phyloP scores from a whole-genome alignment of 345 rosid species.

The Citrus trifoliata region DNA sequence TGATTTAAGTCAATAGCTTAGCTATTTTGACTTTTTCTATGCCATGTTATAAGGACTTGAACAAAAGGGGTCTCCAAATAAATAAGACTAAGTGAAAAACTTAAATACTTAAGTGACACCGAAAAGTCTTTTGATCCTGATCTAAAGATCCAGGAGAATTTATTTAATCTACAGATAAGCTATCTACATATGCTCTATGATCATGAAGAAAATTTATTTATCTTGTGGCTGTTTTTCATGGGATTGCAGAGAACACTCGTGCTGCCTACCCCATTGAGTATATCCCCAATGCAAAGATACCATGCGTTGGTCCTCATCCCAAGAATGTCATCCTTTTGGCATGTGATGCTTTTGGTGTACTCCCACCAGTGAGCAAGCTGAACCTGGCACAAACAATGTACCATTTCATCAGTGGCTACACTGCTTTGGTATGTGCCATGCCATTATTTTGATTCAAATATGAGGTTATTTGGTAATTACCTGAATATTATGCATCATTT shows the following conservation, averaged over 20 bases:
- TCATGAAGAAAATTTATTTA: neutral
- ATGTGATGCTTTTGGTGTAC: constrained; percentile 96
- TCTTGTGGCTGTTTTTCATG: neutral
- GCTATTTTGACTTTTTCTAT: neutral
- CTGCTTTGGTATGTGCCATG: constrained; percentile 64
- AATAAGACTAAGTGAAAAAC: neutral
- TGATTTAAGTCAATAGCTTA: neutral
- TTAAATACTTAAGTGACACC: neutral
- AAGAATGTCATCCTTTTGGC: constrained; percentile 91
- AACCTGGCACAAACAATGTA: constrained; percentile 91
- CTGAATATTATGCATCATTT: neutral
- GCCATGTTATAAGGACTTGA: neutral
- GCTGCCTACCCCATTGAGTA: constrained; percentile 92
- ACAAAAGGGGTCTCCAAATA: neutral
- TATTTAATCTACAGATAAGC: neutral
- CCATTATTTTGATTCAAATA: neutral
- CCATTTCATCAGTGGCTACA: constrained; percentile 98
- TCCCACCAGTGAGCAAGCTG: constrained; percentile 98
- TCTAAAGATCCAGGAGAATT: neutral
- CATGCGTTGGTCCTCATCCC: constrained; percentile 91
- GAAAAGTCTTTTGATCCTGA: neutral
- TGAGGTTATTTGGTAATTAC: neutral
- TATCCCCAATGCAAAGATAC: constrained; percentile 89
- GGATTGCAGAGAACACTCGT: constrained; percentile 78
- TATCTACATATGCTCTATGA: neutral